Evolutionary conservation across 805 yeast species (phyloP), one percentile per base, ranked within the genome.

Genomic region (Isabelozyma gotoi): DNA sequence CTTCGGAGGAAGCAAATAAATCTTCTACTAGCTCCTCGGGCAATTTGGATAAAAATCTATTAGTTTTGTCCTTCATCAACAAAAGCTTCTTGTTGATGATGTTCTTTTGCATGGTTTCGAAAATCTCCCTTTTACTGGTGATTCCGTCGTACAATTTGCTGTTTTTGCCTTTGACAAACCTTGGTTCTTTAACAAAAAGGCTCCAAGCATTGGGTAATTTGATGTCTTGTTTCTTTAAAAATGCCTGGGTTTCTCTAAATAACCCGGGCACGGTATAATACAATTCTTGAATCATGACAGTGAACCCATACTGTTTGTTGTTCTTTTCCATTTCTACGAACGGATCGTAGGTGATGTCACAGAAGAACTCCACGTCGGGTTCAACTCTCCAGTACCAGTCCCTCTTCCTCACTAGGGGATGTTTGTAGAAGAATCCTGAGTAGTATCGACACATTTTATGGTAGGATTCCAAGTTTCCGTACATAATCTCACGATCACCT

Each of bases 321-420:
- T 60, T 56, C 39, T 69, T 71, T 40, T 78, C 78, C 97, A 92
- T 89, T 55, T 85, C 88, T 12, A 75, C 52, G 57, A 92, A 94
- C 11, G 97, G 96, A 65, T 92, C 98, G 65, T 91, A 89, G 0
- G 96, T 85, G 42, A 90, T 64, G 62, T 92, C 97, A 65, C 99
- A 92, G 60, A 76, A 89, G 59, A 88, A 89, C 51, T 87, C 84
- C 33, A 92, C 94, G 50, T 85, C 85, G 3, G 98, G 98, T 63
- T 94, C 99, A 10, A 94, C 89, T 43, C 98, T 76, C 97, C 97
- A 91, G 66, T 90, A 92, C 95, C 96, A 92, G 48, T 90, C 89
- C 43, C 81, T 75, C 46, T 81, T 76, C 40, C 65, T 64, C 35
- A 92, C 84, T 48, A 88, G 59, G 5, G 85, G 86, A 62, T 92